Evolutionary conservation across 495 filamentous ascomycete species (phyloP).

Genomic region (Penicillium malachiteum): DNA sequence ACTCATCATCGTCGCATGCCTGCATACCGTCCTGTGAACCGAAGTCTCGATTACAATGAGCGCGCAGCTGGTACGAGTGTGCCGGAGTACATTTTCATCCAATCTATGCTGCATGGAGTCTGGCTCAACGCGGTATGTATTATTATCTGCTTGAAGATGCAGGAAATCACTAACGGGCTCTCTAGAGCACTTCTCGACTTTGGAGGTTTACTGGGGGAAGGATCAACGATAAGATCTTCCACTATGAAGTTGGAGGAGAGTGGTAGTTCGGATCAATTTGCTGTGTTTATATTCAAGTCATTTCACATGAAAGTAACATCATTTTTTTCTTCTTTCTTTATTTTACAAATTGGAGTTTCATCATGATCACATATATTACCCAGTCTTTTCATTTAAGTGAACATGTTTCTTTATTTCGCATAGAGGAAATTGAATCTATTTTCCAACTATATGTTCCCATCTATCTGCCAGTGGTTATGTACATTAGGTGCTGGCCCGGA

Average conservation of each 20-base stretch:
- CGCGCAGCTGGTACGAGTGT: constrained; percentile 41
- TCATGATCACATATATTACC: too few relatives aligned
- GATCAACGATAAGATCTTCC: constrained; percentile 43
- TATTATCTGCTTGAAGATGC: neutral
- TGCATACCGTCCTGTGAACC: constrained; percentile 48
- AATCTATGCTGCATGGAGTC: constrained; percentile 53
- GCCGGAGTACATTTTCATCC: constrained; percentile 46
- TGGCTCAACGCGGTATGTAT: constrained; percentile 51
- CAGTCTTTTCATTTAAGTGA: too few relatives aligned
- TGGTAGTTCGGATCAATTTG: constrained; percentile 26
- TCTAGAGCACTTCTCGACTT: constrained; percentile 32
- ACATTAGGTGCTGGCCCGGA: constrained; percentile 27
- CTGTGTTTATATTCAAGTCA: too few relatives aligned
- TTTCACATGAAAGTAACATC: too few relatives aligned
- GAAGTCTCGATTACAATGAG: constrained; percentile 36
- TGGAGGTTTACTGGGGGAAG: constrained; percentile 47
- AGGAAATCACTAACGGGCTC: neutral
- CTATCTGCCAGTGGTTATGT: neutral
- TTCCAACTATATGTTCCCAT: neutral
- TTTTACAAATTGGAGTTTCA: too few relatives aligned
- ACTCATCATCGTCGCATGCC: constrained; percentile 49
- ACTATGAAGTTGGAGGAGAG: constrained; percentile 52
- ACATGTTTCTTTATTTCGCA: too few relatives aligned
- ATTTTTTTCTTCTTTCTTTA: too few relatives aligned
- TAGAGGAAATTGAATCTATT: neutral